Percentiles rank a stretch among this genome's conserved stretches.
Evolutionary conservation across 2,329 filamentous ascomycete species (phyloP).

Genomic region (Didymella pomorum): DNA sequence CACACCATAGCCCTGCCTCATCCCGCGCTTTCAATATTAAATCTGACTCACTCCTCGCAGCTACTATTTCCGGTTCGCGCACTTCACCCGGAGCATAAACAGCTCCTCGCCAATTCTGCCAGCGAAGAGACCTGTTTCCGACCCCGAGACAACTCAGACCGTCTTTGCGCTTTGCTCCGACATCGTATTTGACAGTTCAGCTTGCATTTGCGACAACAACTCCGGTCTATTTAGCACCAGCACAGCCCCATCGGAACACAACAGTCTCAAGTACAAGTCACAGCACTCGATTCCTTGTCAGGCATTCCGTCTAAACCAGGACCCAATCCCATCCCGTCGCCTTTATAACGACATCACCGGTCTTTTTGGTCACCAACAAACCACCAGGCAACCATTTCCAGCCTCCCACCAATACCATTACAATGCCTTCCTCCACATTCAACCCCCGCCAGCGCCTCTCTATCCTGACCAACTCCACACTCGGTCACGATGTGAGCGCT

Average conservation of each 20-base stretch:
- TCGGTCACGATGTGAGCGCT: conserved; percentile 52
- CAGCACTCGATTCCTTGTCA: conserved; percentile 1
- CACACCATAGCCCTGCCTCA: conserved; percentile 36
- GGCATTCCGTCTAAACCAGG: conserved; percentile 2
- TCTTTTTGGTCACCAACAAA: not conserved
- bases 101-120: conserved; percentile 41
- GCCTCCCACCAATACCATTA: conserved; percentile 16
- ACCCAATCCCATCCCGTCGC: not conserved
- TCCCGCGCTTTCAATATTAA: conserved; percentile 38
- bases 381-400: not conserved
- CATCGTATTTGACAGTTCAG: conserved; percentile 27
- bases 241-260: conserved; percentile 21
- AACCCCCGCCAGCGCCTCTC: conserved; percentile 53
- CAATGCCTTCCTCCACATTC: conserved; percentile 42
- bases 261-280: conserved; percentile 10
- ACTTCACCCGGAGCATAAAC: conserved; percentile 32
- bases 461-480: conserved; percentile 52
- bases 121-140: conserved; percentile 40
- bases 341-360: not conserved
- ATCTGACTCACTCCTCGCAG: conserved; percentile 49
- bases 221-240: conserved; percentile 31
- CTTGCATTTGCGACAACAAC: conserved; percentile 25
- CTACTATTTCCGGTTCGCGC: conserved; percentile 32
- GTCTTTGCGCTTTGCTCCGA: conserved; percentile 29
- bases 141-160: conserved; percentile 45